Evolutionary conservation across 2,329 filamentous ascomycete genomes (phyloP).

Genomic region (Coleophoma crateriformis): DNA sequence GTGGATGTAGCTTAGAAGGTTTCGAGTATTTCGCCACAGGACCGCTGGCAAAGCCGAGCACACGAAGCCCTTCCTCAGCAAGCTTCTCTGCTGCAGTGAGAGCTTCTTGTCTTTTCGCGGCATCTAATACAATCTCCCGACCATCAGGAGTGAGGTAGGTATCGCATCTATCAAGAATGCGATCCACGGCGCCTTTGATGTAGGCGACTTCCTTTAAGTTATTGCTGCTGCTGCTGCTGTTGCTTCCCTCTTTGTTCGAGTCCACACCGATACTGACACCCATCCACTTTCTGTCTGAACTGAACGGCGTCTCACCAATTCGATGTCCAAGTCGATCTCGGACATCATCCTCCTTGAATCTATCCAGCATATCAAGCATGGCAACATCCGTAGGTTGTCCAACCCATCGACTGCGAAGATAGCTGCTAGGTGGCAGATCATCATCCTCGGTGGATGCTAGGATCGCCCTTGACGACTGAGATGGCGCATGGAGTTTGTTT

Average conservation of each 20-base stretch:
- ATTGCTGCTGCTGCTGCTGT: conserved; percentile 30
- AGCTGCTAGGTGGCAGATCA: conserved; percentile 50
- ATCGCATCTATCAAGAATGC: conserved; percentile 79
- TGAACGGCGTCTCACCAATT: conserved; percentile 85
- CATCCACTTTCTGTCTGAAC: conserved; percentile 99
- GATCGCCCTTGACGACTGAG: conserved; percentile 68
- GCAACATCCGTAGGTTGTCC: conserved; percentile 97
- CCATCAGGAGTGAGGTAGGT: conserved; percentile 85
- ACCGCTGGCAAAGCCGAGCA: conserved; percentile 91
- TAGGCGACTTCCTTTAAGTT: conserved; percentile 73
- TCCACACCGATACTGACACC: conserved; percentile 72
- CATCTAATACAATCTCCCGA: conserved; percentile 79
- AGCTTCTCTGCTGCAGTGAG: conserved; percentile 76
- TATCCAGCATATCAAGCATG: conserved; percentile 89
- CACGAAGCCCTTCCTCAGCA: conserved; percentile 83
- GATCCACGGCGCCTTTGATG: conserved; percentile 91
- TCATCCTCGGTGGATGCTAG: conserved; percentile 77
- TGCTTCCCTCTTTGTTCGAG: conserved; percentile 21
- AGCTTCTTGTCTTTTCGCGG: conserved; percentile 67
- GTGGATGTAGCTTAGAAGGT: conserved; percentile 22
- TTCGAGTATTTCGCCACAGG: conserved; percentile 47
- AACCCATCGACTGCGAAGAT: conserved; percentile 80
- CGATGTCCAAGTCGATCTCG: conserved; percentile 80
- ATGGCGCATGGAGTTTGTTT: conserved; percentile 64
- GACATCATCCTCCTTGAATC: conserved; percentile 86